phyloP scores from a whole-genome alignment of 2,329 filamentous ascomycete genomes.

The Paraphaeosphaeria sporulosa region DNA sequence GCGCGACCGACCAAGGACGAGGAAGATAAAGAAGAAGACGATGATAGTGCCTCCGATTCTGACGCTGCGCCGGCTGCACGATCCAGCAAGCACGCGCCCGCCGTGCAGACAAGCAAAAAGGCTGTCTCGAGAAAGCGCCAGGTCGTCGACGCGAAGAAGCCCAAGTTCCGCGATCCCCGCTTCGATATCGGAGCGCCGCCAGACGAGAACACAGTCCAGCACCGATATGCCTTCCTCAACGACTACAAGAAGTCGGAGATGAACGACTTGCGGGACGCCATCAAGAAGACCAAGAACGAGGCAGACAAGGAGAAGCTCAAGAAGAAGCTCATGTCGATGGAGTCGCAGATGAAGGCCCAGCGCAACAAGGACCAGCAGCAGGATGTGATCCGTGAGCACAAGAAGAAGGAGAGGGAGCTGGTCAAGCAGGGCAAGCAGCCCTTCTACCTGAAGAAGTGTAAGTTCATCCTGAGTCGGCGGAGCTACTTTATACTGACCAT shows the following conservation, averaged over 20 bases:
- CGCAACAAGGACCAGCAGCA: constrained; percentile 73
- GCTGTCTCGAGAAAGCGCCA: constrained; percentile 83
- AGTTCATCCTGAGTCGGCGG: constrained; percentile 16
- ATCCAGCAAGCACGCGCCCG: constrained; percentile 87
- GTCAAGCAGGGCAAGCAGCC: constrained; percentile 89
- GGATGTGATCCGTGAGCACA: constrained; percentile 76
- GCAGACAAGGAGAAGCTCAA: constrained; percentile 74
- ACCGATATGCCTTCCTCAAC: constrained; percentile 86
- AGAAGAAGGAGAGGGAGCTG: constrained; percentile 81
- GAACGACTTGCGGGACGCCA: constrained; percentile 71
- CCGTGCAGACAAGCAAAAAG: constrained; percentile 80
- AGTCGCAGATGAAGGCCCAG: constrained; percentile 76
- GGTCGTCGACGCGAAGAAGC: constrained; percentile 70
- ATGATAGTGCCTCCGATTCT: constrained; percentile 38
- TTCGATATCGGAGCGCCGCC: constrained; percentile 72
- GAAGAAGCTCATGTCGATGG: constrained; percentile 77
- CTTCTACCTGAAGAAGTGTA: constrained; percentile 86
- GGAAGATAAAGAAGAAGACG: constrained; percentile 40
- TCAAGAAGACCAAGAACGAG: constrained; percentile 72
- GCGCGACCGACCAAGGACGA: constrained; percentile 11
- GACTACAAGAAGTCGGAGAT: constrained; percentile 89
- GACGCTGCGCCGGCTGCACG: constrained; percentile 54
- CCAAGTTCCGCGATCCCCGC: constrained; percentile 76
- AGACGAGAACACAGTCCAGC: constrained; percentile 67
- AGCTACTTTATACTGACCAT: constrained; percentile 23